These are phyloP conservation scores for Sporothrix brunneoviolacea DNA, from an alignment of 2,329 filamentous ascomycete genomes.

Conservation along the genomic window DNA sequence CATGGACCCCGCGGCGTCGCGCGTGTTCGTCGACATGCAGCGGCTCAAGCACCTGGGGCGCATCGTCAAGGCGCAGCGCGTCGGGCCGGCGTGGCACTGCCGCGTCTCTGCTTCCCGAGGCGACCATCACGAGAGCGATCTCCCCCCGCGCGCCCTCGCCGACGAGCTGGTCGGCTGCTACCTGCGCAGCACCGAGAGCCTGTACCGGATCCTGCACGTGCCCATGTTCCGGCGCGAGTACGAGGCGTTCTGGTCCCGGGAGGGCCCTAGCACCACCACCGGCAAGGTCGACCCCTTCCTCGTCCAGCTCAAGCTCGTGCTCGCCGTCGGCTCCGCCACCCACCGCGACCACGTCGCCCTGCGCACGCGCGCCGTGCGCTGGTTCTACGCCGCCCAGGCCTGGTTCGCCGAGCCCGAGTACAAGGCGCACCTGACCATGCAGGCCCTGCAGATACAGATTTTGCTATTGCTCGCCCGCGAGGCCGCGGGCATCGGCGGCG, in stretches of 20 bases:
- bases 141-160: slow-evolving; percentile 33
- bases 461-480: slow-evolving; percentile 45
- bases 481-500: slow-evolving; percentile 33
- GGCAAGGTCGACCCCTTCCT: slow-evolving; percentile 34
- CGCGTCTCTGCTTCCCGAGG: too few species aligned
- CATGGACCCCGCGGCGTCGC: slow-evolving; percentile 30
- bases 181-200: slow-evolving; percentile 48
- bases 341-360: slow-evolving; percentile 39
- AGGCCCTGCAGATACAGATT: slow-evolving; percentile 44
- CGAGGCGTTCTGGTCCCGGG: slow-evolving; percentile 41
- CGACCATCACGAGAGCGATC: too few species aligned
- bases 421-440: slow-evolving; percentile 43
- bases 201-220: slow-evolving; percentile 50
- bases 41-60: slow-evolving; percentile 47
- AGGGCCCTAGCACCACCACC: too few species aligned
- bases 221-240: slow-evolving; percentile 52
- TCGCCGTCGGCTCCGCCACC: slow-evolving; percentile 43
- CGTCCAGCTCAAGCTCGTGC: slow-evolving; percentile 44
- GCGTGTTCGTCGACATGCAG: slow-evolving; percentile 30
- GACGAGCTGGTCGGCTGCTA: slow-evolving; percentile 48
- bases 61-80: slow-evolving; percentile 42
- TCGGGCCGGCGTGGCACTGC: slow-evolving; percentile 6
- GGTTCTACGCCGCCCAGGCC: slow-evolving; percentile 46
- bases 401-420: slow-evolving; percentile 40
- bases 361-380: slow-evolving; percentile 37